phyloP scores from a whole-genome alignment of 208 protist genomes.

The Crithidia sp. region DNA sequence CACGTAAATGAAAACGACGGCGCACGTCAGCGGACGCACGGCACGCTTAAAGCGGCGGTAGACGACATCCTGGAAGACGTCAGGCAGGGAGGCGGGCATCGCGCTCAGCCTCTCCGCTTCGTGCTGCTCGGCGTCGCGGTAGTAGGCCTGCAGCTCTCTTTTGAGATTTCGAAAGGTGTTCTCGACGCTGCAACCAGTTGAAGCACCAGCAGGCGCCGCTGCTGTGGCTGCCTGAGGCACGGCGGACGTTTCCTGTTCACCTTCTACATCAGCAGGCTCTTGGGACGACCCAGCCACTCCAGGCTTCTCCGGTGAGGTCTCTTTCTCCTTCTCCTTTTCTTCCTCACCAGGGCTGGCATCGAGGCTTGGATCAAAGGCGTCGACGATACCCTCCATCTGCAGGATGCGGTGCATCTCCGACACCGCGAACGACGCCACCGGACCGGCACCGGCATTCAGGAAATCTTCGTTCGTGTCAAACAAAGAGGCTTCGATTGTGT shows the following conservation, averaged over 20 bases:
- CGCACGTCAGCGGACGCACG: constrained; percentile 62
- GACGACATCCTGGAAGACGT: constrained; percentile 3
- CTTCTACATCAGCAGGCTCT: too few species aligned
- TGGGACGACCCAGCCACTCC: too few species aligned
- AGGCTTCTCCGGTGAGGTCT: too few species aligned
- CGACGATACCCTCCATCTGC: constrained; percentile 16
- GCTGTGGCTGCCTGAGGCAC: background rate
- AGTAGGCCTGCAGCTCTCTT: constrained; percentile 7
- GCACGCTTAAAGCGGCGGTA: constrained; percentile 48
- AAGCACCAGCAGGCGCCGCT: background rate
- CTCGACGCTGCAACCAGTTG: background rate
- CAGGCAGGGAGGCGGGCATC: background rate
- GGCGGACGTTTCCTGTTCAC: too few species aligned
- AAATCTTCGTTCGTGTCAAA: constrained; percentile 62
- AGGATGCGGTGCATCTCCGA: constrained; percentile 25
- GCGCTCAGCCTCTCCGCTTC: background rate
- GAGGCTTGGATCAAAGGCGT: constrained; percentile 12
- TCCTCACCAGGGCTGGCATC: too few species aligned
- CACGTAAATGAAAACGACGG: constrained; percentile 72
- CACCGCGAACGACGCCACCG: constrained; percentile 14
- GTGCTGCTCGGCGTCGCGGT: constrained; percentile 13
- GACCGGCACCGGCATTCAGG: constrained; percentile 37
- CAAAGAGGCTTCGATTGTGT: constrained; percentile 49
- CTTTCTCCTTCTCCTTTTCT: too few species aligned
- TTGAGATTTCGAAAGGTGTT: constrained; percentile 1